A percentile compares a stretch with the other conserved stretches of the same genome.
Conservation (phyloP, 106 monocot species). For the Hemerocallis citrina region DNA sequence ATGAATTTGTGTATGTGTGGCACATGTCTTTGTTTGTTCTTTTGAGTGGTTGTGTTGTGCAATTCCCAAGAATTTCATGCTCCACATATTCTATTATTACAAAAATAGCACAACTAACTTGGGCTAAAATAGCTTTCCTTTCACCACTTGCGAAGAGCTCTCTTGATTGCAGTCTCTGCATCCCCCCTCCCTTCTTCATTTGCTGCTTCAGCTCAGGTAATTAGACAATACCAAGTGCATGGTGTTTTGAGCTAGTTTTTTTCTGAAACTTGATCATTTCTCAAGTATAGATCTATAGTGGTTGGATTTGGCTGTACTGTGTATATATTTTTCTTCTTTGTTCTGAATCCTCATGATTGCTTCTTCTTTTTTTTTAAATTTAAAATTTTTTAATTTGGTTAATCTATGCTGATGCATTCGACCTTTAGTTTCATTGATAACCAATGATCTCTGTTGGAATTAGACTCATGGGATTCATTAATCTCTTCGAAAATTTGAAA, state of each 20-base stretch:
- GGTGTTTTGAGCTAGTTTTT: background rate
- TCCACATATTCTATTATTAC: conserved; percentile 4
- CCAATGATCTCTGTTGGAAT: background rate
- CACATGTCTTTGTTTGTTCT: background rate
- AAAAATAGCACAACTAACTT: conserved; percentile 6
- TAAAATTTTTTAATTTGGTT: too few species aligned
- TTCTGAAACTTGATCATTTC: background rate
- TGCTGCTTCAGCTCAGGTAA: conserved; percentile 2
- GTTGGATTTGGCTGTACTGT: background rate
- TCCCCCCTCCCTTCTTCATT: background rate
- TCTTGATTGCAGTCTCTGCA: background rate
- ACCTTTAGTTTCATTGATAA: background rate
- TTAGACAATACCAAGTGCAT: background rate
- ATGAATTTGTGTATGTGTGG: too few species aligned
- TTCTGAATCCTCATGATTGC: too few species aligned
- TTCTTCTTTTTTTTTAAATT: background rate
- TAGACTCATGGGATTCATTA: too few species aligned
- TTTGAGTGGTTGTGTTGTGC: background rate
- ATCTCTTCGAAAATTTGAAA: too few species aligned
- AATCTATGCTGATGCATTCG: too few species aligned
- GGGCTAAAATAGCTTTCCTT: background rate
- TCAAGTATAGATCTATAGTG: background rate
- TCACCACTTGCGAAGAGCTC: background rate
- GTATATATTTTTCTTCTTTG: background rate
- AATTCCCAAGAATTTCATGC: background rate